Conservation (phyloP, 1,139 yeast species). For the Taphrina communis region DNA sequence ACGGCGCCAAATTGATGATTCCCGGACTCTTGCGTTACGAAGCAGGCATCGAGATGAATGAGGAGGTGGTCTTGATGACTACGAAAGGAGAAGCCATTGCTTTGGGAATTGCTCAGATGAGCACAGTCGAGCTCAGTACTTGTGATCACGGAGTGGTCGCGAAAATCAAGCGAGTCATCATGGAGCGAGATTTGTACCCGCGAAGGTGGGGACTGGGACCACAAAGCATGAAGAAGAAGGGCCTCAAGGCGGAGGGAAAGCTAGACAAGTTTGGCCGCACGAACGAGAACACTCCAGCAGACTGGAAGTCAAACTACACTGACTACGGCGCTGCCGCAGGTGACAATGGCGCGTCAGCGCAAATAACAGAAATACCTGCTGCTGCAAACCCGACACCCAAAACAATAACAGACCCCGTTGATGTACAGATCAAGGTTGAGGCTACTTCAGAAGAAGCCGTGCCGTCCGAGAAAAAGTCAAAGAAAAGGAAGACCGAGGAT, state of each 20-base stretch:
- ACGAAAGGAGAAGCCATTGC: slow-evolving; percentile 99
- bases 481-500: slow-evolving; percentile 41
- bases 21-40: slow-evolving; percentile 98
- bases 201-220: slow-evolving; percentile 99
- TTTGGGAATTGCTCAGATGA: slow-evolving; percentile 97
- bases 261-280: slow-evolving; percentile 92
- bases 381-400: slow-evolving; percentile 53
- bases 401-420: slow-evolving; percentile 22
- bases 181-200: slow-evolving; percentile 99
- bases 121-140: slow-evolving; percentile 92
- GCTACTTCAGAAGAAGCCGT: slow-evolving; percentile 53
- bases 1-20: slow-evolving; percentile 98
- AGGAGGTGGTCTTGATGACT: slow-evolving; percentile 96
- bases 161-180: slow-evolving; percentile 96
- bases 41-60: slow-evolving; percentile 95
- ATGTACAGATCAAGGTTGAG: slow-evolving; percentile 54
- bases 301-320: slow-evolving; percentile 87
- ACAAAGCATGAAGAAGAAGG: slow-evolving; percentile 97
- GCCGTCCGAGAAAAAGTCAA: slow-evolving; percentile 49
- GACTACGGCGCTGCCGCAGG: slow-evolving; percentile 62
- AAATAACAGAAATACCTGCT: slow-evolving; percentile 13
- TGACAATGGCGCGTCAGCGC: slow-evolving; percentile 50
- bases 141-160: slow-evolving; percentile 99
- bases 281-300: slow-evolving; percentile 90
- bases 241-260: slow-evolving; percentile 95